Base-by-base conservation (phyloP, 1,139 yeast species). In the Oligophagozyma castellii region DNA sequence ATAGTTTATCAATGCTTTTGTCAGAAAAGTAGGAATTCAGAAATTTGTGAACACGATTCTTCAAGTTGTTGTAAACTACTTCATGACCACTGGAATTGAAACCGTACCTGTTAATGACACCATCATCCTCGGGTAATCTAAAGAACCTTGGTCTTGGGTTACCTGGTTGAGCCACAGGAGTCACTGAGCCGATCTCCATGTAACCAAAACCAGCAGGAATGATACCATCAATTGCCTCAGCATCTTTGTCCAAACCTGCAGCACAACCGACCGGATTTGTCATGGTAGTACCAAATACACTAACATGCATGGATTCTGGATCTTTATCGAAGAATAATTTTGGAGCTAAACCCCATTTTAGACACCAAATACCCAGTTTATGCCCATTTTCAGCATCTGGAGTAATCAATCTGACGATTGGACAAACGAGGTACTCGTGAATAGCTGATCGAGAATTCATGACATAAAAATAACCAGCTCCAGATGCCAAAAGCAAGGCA, bases 221-320 rank as follows among this genome's bases (percentile, higher is more conserved):
- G 35, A 86, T 62, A 0, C 86, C 60, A 42, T 86, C 95, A 43
- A 89, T 73, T n/a, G 84, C 94, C 48, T 83, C 93, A 29, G 84
- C 98, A 45, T 86, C 79, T 55, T 86, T 86, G 53, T 86, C 98
- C 39, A 86, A 67, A 8, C 98, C 98, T 19, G 98, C 96, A 28
- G 96, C 96, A 44, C 86, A 65, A 5, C 96, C 96, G 33, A 86
- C 61, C 13, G 96, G 96, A 33, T 75, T 75, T 18, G 67, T 63
- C 46, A 86, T 57, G 1, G 48, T 57, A 29, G 61, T 65, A 5
- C 83, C 84, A 50, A 79, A 78, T 1, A 74, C 77, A 24, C 66
- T 51, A 11, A 75, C 83, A 5, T 67, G 59, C 39, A 79, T 59
- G 4, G 58, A 55, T 3, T 65, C 66, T 34, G 69, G 69, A 36